phyloP scores from a whole-genome alignment of 805 yeast genomes.

The Ogataea naganishii region DNA sequence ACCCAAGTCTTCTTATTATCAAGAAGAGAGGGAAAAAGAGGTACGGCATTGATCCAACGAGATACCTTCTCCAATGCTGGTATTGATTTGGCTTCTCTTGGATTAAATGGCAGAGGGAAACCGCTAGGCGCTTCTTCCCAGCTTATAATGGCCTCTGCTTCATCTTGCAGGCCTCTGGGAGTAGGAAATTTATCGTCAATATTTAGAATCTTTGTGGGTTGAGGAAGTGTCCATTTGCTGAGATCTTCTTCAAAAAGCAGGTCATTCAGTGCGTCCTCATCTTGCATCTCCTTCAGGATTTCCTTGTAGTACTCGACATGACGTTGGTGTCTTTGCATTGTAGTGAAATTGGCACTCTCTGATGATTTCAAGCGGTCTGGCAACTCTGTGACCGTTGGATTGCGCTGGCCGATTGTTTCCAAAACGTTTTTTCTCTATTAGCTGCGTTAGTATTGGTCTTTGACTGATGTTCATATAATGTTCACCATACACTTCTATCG shows the following conservation, averaged over 20 bases:
- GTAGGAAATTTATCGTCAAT: neutral
- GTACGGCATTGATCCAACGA: conserved; percentile 54
- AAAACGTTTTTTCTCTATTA: conserved; percentile 10
- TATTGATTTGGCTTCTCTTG: conserved; percentile 57
- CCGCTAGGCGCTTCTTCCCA: too few species aligned
- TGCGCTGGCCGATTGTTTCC: too few species aligned
- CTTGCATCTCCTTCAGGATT: neutral
- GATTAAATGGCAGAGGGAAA: conserved; percentile 49
- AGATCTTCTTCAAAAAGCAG: neutral
- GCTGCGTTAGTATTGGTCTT: conserved; percentile 11
- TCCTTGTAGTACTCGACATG: neutral
- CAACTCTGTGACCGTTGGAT: too few species aligned
- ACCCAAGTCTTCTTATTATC: conserved; percentile 24
- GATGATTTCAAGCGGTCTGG: too few species aligned
- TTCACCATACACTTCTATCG: too few species aligned
- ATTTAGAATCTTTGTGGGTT: neutral
- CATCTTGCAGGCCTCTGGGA: neutral
- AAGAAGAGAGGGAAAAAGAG: conserved; percentile 27
- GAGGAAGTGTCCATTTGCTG: neutral
- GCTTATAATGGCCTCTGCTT: too few species aligned
- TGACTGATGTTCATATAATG: too few species aligned
- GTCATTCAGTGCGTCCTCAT: conserved; percentile 1
- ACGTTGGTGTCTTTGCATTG: too few species aligned
- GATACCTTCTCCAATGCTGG: conserved; percentile 56
- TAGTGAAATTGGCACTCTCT: too few species aligned